A percentile compares a stretch with the other conserved stretches of the same genome.
phyloP scores from a whole-genome alignment of 352 stramenopile species.

The Phytophthora lateralis region DNA sequence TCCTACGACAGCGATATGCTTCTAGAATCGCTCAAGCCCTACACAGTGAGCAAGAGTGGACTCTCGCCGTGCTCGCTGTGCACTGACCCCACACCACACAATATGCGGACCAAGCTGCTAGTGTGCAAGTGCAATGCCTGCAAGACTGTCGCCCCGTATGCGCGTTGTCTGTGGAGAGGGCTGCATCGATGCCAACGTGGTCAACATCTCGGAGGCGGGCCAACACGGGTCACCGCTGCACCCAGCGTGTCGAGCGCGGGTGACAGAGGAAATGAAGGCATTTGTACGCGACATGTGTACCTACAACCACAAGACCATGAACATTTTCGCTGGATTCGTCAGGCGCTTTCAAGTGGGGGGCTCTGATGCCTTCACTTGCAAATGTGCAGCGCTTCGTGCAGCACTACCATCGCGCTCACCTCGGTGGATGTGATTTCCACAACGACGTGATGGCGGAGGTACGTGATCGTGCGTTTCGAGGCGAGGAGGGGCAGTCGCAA shows the following conservation, averaged over 20 bases:
- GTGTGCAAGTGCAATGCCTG: constrained; percentile 4
- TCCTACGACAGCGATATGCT: constrained; percentile 8
- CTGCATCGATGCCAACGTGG: no score
- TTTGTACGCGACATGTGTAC: constrained; percentile 7
- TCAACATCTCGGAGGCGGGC: constrained; percentile 4
- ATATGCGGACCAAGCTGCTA: constrained; percentile 8
- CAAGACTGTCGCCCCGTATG: background rate
- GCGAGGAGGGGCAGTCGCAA: background rate
- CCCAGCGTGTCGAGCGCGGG: background rate
- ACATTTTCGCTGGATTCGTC: constrained; percentile 5
- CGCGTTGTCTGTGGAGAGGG: constrained; percentile 5
- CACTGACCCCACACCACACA: constrained; percentile 3
- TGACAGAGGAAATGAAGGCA: constrained; percentile 9
- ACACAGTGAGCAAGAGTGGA: constrained; percentile 5
- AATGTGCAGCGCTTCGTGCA: constrained; percentile 16
- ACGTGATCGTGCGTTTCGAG: constrained; percentile 1
- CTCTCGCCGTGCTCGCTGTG: constrained; percentile 11
- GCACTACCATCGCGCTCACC: constrained; percentile 1
- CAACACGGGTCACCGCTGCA: constrained; percentile 2
- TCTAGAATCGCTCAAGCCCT: constrained; percentile 6
- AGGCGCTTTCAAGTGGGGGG: constrained; percentile 3
- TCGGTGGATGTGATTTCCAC: constrained; percentile 16
- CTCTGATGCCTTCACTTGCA: background rate
- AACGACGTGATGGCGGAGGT: background rate
- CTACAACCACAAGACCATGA: constrained; percentile 18